Conservation (phyloP, 176 grass and related monocot species). For the Zoysia japonica region DNA sequence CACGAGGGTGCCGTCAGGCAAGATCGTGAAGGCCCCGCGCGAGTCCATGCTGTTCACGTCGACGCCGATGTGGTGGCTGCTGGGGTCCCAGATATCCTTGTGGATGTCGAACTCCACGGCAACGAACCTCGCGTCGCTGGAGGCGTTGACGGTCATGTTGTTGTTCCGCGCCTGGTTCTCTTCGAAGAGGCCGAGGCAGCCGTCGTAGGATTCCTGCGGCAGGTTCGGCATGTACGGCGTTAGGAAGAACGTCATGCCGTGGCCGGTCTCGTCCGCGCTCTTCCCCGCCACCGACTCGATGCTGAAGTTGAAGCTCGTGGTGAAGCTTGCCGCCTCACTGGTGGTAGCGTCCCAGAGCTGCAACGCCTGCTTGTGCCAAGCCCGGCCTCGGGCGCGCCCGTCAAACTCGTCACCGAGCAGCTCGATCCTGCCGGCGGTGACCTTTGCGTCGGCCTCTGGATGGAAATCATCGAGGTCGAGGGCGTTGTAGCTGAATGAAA, state of each 20-base stretch:
- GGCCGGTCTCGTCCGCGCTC: background rate
- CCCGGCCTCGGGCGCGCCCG: constrained; percentile 9
- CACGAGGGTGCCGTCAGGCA: constrained; percentile 28
- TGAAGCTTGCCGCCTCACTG: constrained; percentile 46
- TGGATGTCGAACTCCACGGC: constrained; percentile 62
- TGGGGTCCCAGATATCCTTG: constrained; percentile 36
- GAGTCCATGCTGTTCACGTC: constrained; percentile 51
- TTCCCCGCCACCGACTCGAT: background rate
- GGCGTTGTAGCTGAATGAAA: constrained; percentile 28
- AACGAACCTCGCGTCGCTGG: constrained; percentile 29
- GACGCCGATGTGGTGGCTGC: constrained; percentile 46
- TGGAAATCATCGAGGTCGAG: constrained; percentile 3
- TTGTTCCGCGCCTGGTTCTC: background rate
- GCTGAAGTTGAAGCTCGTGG: constrained; percentile 39
- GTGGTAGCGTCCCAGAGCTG: constrained; percentile 44
- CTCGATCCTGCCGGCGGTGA: background rate
- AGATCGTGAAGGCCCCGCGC: background rate
- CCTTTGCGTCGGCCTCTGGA: background rate
- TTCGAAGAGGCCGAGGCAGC: constrained; percentile 46
- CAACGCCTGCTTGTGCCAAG: constrained; percentile 19
- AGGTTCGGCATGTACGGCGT: constrained; percentile 29
- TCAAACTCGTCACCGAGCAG: constrained; percentile 13
- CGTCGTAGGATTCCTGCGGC: constrained; percentile 40
- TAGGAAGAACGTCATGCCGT: constrained; percentile 65
- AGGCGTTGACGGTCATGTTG: background rate